Evolutionary conservation across 441 rosid species (phyloP).

Genomic region (Syzygium syzygioides): DNA sequence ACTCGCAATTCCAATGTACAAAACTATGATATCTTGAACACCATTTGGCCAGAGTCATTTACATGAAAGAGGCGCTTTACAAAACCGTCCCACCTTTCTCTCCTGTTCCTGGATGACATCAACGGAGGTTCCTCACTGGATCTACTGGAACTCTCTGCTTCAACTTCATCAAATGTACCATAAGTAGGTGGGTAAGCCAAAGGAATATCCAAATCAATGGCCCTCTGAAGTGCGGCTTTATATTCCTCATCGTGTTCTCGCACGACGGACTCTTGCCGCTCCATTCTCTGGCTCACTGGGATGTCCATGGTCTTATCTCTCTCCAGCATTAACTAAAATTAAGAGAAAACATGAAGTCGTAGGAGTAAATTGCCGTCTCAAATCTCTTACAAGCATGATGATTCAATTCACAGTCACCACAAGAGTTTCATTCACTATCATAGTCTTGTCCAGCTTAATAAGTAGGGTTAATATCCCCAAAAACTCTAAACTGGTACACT

Average conservation of each 20-base stretch:
- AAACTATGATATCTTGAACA: neutral
- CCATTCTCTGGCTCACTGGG: constrained; percentile 1
- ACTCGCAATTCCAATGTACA: neutral
- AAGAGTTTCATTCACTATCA: neutral
- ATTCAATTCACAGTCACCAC: neutral
- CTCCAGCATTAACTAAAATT: constrained; percentile 1
- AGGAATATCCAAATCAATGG: neutral
- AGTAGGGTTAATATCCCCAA: neutral
- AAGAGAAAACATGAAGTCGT: neutral
- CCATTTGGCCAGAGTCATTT: neutral
- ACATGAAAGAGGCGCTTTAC: neutral
- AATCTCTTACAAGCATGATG: neutral
- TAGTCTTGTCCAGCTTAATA: neutral
- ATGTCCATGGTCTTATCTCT: neutral
- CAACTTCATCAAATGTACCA: neutral
- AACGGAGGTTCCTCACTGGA: neutral
- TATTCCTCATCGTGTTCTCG: neutral
- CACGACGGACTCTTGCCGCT: neutral
- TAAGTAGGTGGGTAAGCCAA: neutral
- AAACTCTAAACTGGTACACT: too few relatives aligned
- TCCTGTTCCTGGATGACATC: neutral
- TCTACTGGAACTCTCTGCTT: neutral
- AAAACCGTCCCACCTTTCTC: constrained; percentile 2
- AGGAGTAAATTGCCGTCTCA: neutral
- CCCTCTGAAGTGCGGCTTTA: neutral